phyloP scores from a whole-genome alignment of 1,284 basidiomycete genomes.

The Filobasidium uniguttulatum region DNA sequence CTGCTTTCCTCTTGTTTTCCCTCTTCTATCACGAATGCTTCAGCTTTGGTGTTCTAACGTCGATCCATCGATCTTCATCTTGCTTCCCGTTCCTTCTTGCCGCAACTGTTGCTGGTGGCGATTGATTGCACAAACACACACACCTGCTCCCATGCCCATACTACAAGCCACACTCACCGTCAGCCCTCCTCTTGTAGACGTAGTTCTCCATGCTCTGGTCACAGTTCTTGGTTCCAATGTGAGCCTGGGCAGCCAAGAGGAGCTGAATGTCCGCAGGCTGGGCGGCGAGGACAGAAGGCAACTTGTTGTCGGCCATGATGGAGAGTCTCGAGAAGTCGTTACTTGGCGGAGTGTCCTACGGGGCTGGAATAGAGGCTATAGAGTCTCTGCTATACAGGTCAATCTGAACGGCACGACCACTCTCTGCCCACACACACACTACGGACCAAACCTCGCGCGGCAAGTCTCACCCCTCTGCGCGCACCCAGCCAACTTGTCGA shows the following conservation, averaged over 20 bases:
- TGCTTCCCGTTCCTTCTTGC: too few relatives aligned
- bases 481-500: too few relatives aligned
- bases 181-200: slow-evolving; percentile 90
- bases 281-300: slow-evolving; percentile 80
- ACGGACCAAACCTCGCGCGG: too few relatives aligned
- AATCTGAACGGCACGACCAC: too few relatives aligned
- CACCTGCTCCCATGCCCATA: not conserved
- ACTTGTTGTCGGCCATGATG: slow-evolving; percentile 44
- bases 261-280: slow-evolving; percentile 96
- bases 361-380: too few relatives aligned
- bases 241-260: slow-evolving; percentile 86
- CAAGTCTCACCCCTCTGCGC: too few relatives aligned
- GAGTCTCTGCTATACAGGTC: too few relatives aligned
- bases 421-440: too few relatives aligned
- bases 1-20: too few relatives aligned
- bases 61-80: not conserved
- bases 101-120: not conserved
- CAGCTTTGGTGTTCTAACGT: not conserved
- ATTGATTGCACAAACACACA: too few relatives aligned
- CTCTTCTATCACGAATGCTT: not conserved
- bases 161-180: slow-evolving; percentile 40
- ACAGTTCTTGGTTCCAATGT: slow-evolving; percentile 96
- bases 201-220: slow-evolving; percentile 98
- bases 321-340: not conserved
- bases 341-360: not conserved